Conservation (phyloP, 306 rosid genomes). For the Hippophae gyantsensis region DNA sequence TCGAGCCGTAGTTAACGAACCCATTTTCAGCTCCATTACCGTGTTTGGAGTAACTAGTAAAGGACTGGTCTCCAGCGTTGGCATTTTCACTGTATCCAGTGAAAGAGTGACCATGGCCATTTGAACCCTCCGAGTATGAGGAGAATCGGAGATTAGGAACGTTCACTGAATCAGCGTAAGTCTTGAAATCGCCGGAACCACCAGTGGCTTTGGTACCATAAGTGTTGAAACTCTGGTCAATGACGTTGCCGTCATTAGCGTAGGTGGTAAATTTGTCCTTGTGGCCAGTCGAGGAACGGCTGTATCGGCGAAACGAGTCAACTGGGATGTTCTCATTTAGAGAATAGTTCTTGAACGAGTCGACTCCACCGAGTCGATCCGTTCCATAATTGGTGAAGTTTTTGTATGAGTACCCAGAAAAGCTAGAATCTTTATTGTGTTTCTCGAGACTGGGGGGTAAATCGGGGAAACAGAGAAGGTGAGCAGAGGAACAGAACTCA, state of each 20-base stretch:
- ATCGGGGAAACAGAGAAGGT: constrained; percentile 71
- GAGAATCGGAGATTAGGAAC: constrained; percentile 65
- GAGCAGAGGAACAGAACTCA: constrained; percentile 68
- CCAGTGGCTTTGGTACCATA: constrained; percentile 59
- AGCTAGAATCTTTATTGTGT: constrained; percentile 34
- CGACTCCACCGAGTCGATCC: constrained; percentile 54
- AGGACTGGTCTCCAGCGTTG: constrained; percentile 73
- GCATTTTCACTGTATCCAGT: constrained; percentile 51
- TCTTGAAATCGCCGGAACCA: constrained; percentile 60
- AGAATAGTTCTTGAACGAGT: constrained; percentile 76
- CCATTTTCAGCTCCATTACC: constrained; percentile 55
- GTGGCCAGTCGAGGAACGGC: constrained; percentile 59
- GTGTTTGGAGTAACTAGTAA: constrained; percentile 55
- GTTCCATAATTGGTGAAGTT: constrained; percentile 89
- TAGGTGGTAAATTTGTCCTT: constrained; percentile 49
- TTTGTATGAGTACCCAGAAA: constrained; percentile 32
- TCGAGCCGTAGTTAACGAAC: constrained; percentile 55
- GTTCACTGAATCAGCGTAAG: constrained; percentile 42
- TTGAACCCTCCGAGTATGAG: constrained; percentile 62
- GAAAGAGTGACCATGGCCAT: constrained; percentile 62
- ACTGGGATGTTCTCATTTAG: constrained; percentile 36
- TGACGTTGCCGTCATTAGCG: constrained; percentile 48
- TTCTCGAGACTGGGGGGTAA: constrained; percentile 11
- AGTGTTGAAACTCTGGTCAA: constrained; percentile 62
- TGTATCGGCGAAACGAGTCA: constrained; percentile 83